phyloP scores from a whole-genome alignment of 208 protist genomes.

The Crithidia thermophila region DNA sequence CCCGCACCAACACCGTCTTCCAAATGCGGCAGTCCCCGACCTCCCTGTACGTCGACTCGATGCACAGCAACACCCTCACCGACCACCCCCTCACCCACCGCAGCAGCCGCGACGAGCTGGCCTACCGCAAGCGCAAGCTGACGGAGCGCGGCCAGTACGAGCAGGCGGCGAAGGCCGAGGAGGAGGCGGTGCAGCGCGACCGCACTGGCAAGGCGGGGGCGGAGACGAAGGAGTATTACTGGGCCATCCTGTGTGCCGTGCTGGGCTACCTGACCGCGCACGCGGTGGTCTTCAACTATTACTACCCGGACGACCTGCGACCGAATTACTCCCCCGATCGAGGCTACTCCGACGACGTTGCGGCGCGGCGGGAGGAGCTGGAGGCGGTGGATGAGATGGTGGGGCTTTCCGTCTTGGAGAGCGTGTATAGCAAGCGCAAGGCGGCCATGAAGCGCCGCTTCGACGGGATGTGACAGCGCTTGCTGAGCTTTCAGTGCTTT shows the following conservation, averaged over 20 bases:
- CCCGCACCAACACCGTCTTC: slow-evolving; percentile 60
- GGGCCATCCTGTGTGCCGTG: slow-evolving; percentile 71
- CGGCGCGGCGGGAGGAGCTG: slow-evolving; percentile 60
- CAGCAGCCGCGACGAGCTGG: slow-evolving; percentile 76
- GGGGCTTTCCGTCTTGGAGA: slow-evolving; percentile 77
- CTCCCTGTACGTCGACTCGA: slow-evolving; percentile 75
- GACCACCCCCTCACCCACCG: slow-evolving; percentile 88
- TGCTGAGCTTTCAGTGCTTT: not conserved
- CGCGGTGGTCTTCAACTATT: slow-evolving; percentile 77
- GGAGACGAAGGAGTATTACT: slow-evolving; percentile 86
- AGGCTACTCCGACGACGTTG: slow-evolving; percentile 86
- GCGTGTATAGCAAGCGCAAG: slow-evolving; percentile 80
- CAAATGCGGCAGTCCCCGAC: slow-evolving; percentile 72
- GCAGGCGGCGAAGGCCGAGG: slow-evolving; percentile 71
- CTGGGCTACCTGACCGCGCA: slow-evolving; percentile 82
- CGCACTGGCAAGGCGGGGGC: slow-evolving; percentile 61
- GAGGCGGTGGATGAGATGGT: slow-evolving; percentile 81
- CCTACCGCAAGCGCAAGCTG: slow-evolving; percentile 84
- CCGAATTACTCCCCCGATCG: slow-evolving; percentile 79
- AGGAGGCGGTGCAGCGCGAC: slow-evolving; percentile 72
- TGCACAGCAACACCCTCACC: slow-evolving; percentile 90
- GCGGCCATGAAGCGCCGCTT: slow-evolving; percentile 48
- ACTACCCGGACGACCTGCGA: slow-evolving; percentile 82
- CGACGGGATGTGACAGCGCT: slow-evolving; percentile 2
- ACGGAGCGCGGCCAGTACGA: slow-evolving; percentile 86